A percentile compares a stretch with the other conserved stretches of the same genome.
These are phyloP conservation scores for Cryptococcus depauperatus DNA, from an alignment of 1,284 basidiomycete species.

Conservation along the genomic window DNA sequence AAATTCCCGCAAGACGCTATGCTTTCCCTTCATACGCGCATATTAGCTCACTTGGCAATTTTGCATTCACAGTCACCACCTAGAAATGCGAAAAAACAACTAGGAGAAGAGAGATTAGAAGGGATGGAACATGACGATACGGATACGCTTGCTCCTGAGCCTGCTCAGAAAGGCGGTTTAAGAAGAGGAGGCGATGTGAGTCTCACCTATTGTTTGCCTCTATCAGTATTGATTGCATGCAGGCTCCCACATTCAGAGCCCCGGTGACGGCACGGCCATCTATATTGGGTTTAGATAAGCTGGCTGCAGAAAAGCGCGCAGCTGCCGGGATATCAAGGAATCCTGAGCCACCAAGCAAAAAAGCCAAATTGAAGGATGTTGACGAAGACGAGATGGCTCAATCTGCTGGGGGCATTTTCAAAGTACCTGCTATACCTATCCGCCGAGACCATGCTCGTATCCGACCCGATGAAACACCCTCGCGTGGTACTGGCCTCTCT, in stretches of 20 bases:
- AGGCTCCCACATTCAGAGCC: conserved; percentile 69
- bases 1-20: conserved; percentile 66
- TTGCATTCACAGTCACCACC: conserved; percentile 21
- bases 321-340: conserved; percentile 49
- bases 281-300: conserved; percentile 71
- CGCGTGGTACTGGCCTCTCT: conserved; percentile 81
- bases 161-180: conserved; percentile 64
- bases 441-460: conserved; percentile 58
- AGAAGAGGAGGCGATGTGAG: conserved; percentile 51
- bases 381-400: conserved; percentile 43
- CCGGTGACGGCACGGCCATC: conserved; percentile 66
- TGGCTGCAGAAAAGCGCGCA: conserved; percentile 77
- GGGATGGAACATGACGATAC: conserved; percentile 71
- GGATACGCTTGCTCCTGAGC: conserved; percentile 73
- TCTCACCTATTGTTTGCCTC: not conserved
- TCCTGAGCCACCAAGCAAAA: conserved; percentile 54
- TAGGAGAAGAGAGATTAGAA: conserved; percentile 12
- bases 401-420: conserved; percentile 58
- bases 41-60: conserved; percentile 59
- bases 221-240: too few relatives aligned
- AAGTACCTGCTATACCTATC: conserved; percentile 64
- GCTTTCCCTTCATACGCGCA: conserved; percentile 53
- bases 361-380: conserved; percentile 51
- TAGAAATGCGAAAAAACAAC: conserved; percentile 19
- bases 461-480: conserved; percentile 80